Percentiles rank a stretch among this genome's conserved stretches.
phyloP scores from a whole-genome alignment of 306 rosid species.

The Castanea sativa region DNA sequence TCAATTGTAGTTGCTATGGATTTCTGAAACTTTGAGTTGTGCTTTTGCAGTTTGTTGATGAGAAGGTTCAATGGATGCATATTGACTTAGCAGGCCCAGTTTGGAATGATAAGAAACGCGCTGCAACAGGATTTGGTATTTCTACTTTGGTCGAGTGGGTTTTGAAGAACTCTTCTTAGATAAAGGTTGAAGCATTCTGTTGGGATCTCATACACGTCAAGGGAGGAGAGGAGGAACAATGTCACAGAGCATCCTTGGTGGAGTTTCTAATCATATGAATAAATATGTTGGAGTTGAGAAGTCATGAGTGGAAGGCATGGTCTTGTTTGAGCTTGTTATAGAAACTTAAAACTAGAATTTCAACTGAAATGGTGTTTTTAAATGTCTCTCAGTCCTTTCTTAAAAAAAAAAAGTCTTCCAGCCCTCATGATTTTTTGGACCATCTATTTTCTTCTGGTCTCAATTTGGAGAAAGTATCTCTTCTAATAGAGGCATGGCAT shows the following conservation, averaged over 20 bases:
- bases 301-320: neutral
- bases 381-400: neutral
- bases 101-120: constrained; percentile 68
- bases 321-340: neutral
- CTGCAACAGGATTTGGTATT: constrained; percentile 86
- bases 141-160: constrained; percentile 97
- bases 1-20: neutral
- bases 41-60: constrained; percentile 84
- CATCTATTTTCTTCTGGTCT: too few species aligned
- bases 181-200: neutral
- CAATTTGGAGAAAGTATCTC: too few species aligned
- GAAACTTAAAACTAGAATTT: neutral
- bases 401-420: too few species aligned
- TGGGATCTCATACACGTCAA: neutral
- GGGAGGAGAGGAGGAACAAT: neutral
- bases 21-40: constrained; percentile 20
- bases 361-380: neutral
- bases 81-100: constrained; percentile 96
- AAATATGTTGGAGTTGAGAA: neutral
- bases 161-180: constrained; percentile 65
- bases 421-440: too few species aligned
- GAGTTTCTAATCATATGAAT: neutral
- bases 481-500: too few species aligned
- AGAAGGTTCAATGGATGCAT: constrained; percentile 96
- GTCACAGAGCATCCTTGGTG: neutral